A percentile compares a stretch with the other conserved stretches of the same genome.
These are phyloP conservation scores for Thalassiosira exigua DNA, from an alignment of 352 stramenopile species.

Conservation along the genomic window DNA sequence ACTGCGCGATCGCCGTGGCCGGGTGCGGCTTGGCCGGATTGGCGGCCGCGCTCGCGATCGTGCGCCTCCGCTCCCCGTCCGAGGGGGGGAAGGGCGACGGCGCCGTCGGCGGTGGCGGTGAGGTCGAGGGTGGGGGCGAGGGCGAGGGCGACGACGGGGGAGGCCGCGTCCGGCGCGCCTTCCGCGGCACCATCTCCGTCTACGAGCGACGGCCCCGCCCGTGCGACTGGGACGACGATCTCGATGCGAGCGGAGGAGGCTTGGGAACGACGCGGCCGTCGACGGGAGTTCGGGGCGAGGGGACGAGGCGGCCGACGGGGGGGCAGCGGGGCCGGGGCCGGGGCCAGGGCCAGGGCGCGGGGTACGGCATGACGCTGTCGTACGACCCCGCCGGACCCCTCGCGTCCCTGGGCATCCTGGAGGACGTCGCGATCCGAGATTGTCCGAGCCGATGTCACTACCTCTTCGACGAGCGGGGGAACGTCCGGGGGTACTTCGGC, in stretches of 20 bases:
- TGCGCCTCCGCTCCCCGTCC: constrained; percentile 29
- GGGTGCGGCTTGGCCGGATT: constrained; percentile 71
- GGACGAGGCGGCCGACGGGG: no score
- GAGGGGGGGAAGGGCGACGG: constrained; percentile 1
- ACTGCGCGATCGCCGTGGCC: constrained; percentile 68
- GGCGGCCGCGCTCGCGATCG: constrained; percentile 63
- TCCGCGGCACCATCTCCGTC: constrained; percentile 53
- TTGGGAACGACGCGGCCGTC: no score
- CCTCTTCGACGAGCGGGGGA: constrained; percentile 57
- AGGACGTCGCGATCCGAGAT: constrained; percentile 70
- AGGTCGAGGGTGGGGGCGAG: not conserved
- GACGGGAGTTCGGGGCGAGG: constrained; percentile 6
- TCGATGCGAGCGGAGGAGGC: no score
- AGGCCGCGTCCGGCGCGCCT: not conserved
- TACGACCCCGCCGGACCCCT: constrained; percentile 82
- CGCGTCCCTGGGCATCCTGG: constrained; percentile 68
- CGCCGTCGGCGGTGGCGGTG: not conserved
- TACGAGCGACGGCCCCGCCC: constrained; percentile 70
- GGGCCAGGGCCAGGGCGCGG: constrained; percentile 71
- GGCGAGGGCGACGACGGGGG: not conserved
- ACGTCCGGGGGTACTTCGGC: constrained; percentile 80
- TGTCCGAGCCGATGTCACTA: constrained; percentile 83
- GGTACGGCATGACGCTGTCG: constrained; percentile 83
- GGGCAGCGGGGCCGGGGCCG: no score
- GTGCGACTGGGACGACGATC: no score